These are phyloP conservation scores for Clathrus columnatus DNA, from an alignment of 768 basidiomycete species.

Conservation along the genomic window DNA sequence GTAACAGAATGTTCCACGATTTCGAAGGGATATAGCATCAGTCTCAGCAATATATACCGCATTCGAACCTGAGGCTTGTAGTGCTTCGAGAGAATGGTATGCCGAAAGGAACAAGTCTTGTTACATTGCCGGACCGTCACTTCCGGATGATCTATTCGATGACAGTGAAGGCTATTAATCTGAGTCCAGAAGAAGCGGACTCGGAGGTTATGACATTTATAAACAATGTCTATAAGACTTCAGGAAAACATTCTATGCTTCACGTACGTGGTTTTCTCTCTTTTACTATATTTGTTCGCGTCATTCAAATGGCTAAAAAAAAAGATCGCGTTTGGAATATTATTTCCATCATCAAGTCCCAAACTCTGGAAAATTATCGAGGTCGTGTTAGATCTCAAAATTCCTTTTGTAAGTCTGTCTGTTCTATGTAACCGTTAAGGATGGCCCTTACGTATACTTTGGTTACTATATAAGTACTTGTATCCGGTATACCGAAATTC, in stretches of 20 bases:
- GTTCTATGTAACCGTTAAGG: not conserved
- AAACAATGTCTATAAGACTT: too few species aligned
- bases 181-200: too few species aligned
- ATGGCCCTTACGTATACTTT: not conserved
- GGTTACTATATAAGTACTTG: constrained; percentile 17
- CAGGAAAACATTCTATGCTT: constrained; percentile 17
- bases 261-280: constrained; percentile 13
- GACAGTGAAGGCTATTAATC: too few species aligned
- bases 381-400: constrained; percentile 16
- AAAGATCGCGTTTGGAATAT: constrained; percentile 21
- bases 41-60: constrained; percentile 12
- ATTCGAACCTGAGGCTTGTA: constrained; percentile 16
- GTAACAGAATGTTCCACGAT: not conserved
- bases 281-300: not conserved
- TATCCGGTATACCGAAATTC: constrained; percentile 7
- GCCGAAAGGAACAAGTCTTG: constrained; percentile 8
- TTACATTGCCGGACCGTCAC: constrained; percentile 14
- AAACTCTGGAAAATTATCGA: constrained; percentile 16
- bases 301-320: not conserved
- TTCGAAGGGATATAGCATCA: constrained; percentile 17
- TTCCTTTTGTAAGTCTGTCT: constrained; percentile 17
- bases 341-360: constrained; percentile 14
- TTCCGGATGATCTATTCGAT: not conserved
- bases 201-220: too few species aligned
- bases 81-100: constrained; percentile 11